Evolutionary conservation across 2,329 filamentous ascomycete genomes (phyloP).

Genomic region (Fonsecaea pedrosoi): DNA sequence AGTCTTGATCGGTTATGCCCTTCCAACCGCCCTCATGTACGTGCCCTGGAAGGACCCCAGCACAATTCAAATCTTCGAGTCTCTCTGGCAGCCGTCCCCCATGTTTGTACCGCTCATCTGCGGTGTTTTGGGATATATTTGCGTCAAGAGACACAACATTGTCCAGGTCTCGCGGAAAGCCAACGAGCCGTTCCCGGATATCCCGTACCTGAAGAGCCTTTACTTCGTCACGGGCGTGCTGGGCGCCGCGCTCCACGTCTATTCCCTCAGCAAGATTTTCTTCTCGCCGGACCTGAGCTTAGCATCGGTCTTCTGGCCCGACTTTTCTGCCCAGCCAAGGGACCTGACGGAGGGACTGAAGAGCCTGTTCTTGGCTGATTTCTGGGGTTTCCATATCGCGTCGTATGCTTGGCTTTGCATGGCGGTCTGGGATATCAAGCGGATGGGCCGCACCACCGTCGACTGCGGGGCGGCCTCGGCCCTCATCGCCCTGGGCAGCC

Average conservation of each 20-base stretch:
- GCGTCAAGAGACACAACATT: slow-evolving; percentile 9
- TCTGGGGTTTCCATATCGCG: slow-evolving; percentile 19
- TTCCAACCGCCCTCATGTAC: slow-evolving; percentile 16
- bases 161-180: slow-evolving; percentile 6
- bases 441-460: slow-evolving; percentile 15
- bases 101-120: slow-evolving; percentile 14
- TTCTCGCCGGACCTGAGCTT: slow-evolving; percentile 12
- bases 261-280: slow-evolving; percentile 1
- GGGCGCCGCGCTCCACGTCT: slow-evolving; percentile 8
- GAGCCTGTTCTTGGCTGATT: slow-evolving; percentile 13
- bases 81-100: slow-evolving; percentile 15
- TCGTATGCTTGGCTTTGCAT: slow-evolving; percentile 18
- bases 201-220: slow-evolving; percentile 3
- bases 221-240: slow-evolving; percentile 15
- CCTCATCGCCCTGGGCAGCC: slow-evolving; percentile 10
- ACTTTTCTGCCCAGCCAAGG: slow-evolving; percentile 13
- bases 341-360: slow-evolving; percentile 7
- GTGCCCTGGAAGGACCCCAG: slow-evolving; percentile 4
- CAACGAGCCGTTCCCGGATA: slow-evolving; percentile 1
- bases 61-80: slow-evolving; percentile 16
- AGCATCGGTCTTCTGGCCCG: slow-evolving; percentile 21
- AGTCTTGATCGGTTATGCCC: slow-evolving; percentile 10
- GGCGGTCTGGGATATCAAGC: slow-evolving; percentile 17
- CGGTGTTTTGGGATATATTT: slow-evolving; percentile 10
- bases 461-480: slow-evolving; percentile 1